Evolutionary conservation across 78 protist genomes (phyloP).

Genomic region (Polysphondylium violaceum): DNA sequence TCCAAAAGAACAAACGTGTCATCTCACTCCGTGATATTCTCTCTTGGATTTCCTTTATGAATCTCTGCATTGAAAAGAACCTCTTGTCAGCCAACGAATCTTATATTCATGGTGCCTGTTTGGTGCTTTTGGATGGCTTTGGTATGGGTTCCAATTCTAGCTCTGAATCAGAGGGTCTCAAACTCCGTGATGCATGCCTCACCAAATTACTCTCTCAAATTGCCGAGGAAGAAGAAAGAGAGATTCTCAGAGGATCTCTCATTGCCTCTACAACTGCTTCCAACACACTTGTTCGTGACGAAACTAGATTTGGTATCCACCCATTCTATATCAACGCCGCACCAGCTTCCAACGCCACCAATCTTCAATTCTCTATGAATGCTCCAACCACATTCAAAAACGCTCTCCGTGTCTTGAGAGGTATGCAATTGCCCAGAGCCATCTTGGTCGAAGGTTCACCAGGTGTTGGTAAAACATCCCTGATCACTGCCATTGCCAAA

Average conservation of each 20-base stretch:
- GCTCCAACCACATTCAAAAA: slow-evolving; percentile 97
- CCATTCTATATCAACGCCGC: slow-evolving; percentile 84
- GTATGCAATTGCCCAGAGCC: slow-evolving; percentile 91
- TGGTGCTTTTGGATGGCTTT: slow-evolving; percentile 94
- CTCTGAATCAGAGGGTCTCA: slow-evolving; percentile 46
- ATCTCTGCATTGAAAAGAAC: slow-evolving; percentile 2
- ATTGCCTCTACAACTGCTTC: neutral
- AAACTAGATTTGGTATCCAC: slow-evolving; percentile 74
- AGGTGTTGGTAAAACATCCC: slow-evolving; percentile 99
- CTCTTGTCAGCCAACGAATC: slow-evolving; percentile 39
- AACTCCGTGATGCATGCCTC: slow-evolving; percentile 35
- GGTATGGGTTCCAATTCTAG: slow-evolving; percentile 72
- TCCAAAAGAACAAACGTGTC: slow-evolving; percentile 73
- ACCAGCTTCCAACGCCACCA: neutral
- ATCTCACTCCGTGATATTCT: slow-evolving; percentile 92
- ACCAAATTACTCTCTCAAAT: slow-evolving; percentile 16
- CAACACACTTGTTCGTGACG: neutral
- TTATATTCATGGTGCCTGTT: slow-evolving; percentile 92
- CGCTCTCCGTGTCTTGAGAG: slow-evolving; percentile 93
- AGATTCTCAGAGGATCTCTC: neutral
- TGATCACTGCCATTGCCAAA: slow-evolving; percentile 94
- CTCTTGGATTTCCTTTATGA: slow-evolving; percentile 92
- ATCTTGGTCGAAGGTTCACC: slow-evolving; percentile 92
- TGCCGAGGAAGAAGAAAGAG: neutral
- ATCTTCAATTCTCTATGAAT: slow-evolving; percentile 44